Base-by-base conservation (phyloP, 2,329 filamentous ascomycete genomes). In the Tolypocladium album region DNA sequence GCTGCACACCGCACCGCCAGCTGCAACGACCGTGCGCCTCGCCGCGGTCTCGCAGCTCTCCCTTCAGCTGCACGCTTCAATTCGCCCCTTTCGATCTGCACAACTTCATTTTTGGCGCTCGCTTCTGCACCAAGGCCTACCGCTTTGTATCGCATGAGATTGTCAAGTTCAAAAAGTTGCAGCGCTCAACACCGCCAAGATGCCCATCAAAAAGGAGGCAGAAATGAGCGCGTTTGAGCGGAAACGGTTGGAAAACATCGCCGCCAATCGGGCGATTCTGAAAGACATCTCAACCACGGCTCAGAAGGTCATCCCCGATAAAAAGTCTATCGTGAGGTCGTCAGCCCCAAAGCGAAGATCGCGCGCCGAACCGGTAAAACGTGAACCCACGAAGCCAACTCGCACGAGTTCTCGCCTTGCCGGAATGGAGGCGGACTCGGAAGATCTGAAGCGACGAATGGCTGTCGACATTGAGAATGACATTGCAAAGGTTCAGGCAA, bases 171-270 rank as follows among this genome's bases (percentile, higher is more conserved):
- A 9, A 12, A 13, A 38, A 38, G 36, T 13, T 38, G 40, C 17
- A 42, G 4, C 40, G 17, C 15, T n/a, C 13, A 31, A 11, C 8
- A 8, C 34, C 47, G 24, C 3, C 47, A 50, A 11, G 24, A 84
- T 85, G 81, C 72, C 80, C 9, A 70, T 76, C 1, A 74, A 75
- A 20, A 76, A 72, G 27, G 75, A 78, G 47, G 72, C 73, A 17
- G 81, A 67, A 42, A 77, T 95, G 67, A 95, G 89, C 73, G 90
- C 91, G 45, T 97, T 96, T 73, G 92, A 96, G 78, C 86, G 87
- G 67, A 86, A 90, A 66, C 83, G 92, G 0, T 83, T 90, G 20
- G 90, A 92, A 62, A 96, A 96, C 65, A 95, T 96, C 47, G 90
- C 88, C 0, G 87, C 89, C 59, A 94, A 95, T 67, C 88, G 93